These are phyloP conservation scores for Aureobasidium sp. DNA, from an alignment of 2,329 filamentous ascomycete genomes.

Conservation along the genomic window DNA sequence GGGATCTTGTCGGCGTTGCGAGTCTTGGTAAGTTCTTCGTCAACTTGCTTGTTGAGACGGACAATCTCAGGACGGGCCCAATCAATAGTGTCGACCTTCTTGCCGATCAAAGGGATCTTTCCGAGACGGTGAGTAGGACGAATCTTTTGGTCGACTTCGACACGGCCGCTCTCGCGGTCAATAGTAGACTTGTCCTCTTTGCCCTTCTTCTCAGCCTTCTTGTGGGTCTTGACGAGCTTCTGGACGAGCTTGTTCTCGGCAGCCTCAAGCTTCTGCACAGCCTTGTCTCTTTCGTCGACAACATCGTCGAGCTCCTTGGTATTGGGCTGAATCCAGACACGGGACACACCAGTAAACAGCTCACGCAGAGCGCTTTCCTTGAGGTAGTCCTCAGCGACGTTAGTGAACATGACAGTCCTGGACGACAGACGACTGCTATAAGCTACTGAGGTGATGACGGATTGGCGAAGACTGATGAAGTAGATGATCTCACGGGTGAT, in stretches of 20 bases:
- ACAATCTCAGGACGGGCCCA: constrained; percentile 70
- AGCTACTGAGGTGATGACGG: constrained; percentile 37
- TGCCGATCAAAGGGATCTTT: constrained; percentile 60
- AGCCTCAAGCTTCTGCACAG: constrained; percentile 35
- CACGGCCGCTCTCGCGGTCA: constrained; percentile 22
- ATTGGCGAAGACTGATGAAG: constrained; percentile 41
- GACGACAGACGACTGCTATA: constrained; percentile 39
- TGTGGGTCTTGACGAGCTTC: constrained; percentile 24
- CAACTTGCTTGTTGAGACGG: constrained; percentile 62
- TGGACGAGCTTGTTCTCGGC: constrained; percentile 38
- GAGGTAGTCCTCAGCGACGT: constrained; percentile 56
- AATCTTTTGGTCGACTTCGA: constrained; percentile 55
- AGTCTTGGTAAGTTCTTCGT: constrained; percentile 47
- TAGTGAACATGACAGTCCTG: constrained; percentile 41
- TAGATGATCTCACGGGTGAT: constrained; percentile 53
- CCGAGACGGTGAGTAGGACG: constrained; percentile 70
- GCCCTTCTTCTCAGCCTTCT: constrained; percentile 15
- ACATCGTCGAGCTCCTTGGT: constrained; percentile 36
- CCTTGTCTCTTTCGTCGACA: constrained; percentile 37
- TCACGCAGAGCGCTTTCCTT: constrained; percentile 27
- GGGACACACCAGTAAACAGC: constrained; percentile 56
- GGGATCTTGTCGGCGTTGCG: constrained; percentile 55
- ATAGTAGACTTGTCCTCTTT: constrained; percentile 13
- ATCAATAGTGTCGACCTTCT: constrained; percentile 88
- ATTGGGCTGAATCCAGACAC: constrained; percentile 41